These are phyloP conservation scores for Ganoderma boninense DNA, from an alignment of 1,284 basidiomycete genomes.

Conservation along the genomic window DNA sequence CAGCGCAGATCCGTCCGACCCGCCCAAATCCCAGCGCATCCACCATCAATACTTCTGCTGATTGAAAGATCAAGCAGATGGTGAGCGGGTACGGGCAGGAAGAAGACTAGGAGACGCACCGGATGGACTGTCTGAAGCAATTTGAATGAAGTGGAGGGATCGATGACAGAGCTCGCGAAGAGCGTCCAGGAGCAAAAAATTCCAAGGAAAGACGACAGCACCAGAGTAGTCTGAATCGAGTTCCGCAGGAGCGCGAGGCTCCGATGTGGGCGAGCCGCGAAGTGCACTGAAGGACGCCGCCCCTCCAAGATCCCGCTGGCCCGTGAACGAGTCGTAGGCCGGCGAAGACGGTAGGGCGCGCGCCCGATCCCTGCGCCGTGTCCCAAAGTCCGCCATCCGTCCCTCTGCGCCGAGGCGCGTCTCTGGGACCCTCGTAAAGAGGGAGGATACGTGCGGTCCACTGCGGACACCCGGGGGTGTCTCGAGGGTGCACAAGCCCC, in stretches of 20 bases:
- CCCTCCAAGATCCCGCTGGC: constrained; percentile 16
- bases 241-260: constrained; percentile 45
- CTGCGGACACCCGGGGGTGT: neutral
- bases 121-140: neutral
- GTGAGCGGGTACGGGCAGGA: neutral
- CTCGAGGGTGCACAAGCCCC: constrained; percentile 7
- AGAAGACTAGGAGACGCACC: neutral
- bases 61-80: neutral
- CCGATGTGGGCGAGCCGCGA: constrained; percentile 50
- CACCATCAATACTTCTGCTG: neutral
- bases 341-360: constrained; percentile 24
- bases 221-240: constrained; percentile 69
- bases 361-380: constrained; percentile 44
- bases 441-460: constrained; percentile 3
- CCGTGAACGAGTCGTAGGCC: constrained; percentile 25
- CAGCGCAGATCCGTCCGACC: neutral
- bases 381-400: constrained; percentile 41
- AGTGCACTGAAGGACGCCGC: constrained; percentile 57
- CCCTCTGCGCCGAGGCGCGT: constrained; percentile 34
- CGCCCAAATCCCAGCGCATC: neutral
- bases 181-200: constrained; percentile 39
- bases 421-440: constrained; percentile 40
- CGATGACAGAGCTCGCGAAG: constrained; percentile 35
- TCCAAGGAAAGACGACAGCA: constrained; percentile 45
- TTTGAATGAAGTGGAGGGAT: neutral